Evolutionary conservation across 352 stramenopile genomes (phyloP).

Genomic region (Globisporangium cystogenes): DNA sequence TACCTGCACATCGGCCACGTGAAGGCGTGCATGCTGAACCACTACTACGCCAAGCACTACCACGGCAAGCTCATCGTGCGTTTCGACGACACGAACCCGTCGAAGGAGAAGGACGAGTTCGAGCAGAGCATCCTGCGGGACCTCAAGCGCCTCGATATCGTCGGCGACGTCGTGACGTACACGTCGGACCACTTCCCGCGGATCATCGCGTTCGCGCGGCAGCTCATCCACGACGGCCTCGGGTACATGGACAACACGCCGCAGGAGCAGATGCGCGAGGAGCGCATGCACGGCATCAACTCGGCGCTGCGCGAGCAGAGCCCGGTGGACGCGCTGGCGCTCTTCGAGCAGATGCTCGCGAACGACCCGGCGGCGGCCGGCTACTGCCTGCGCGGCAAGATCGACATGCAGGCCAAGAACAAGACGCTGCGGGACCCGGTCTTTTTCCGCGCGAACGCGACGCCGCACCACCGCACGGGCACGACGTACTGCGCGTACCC

Average conservation of each 20-base stretch:
- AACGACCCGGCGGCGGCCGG: slow-evolving; percentile 78
- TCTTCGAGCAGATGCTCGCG: slow-evolving; percentile 96
- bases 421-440: slow-evolving; percentile 87
- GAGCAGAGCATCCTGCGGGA: slow-evolving; percentile 94
- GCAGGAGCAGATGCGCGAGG: slow-evolving; percentile 96
- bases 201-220: slow-evolving; percentile 92
- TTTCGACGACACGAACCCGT: slow-evolving; percentile 99
- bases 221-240: slow-evolving; percentile 94
- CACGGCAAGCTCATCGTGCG: slow-evolving; percentile 97
- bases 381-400: slow-evolving; percentile 90
- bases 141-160: slow-evolving; percentile 79
- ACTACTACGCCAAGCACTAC: slow-evolving; percentile 98
- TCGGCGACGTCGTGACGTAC: slow-evolving; percentile 88
- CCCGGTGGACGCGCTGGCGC: slow-evolving; percentile 81
- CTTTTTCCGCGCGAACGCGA: slow-evolving; percentile 83
- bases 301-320: slow-evolving; percentile 89
- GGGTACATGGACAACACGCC: slow-evolving; percentile 99
- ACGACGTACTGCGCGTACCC: slow-evolving; percentile 99
- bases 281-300: slow-evolving; percentile 92
- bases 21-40: slow-evolving; percentile 99
- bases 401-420: slow-evolving; percentile 92
- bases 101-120: slow-evolving; percentile 99
- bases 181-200: slow-evolving; percentile 98
- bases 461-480: slow-evolving; percentile 88
- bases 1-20: slow-evolving; percentile 95